These are phyloP conservation scores for Raffaelea arxii DNA, from an alignment of 2,329 filamentous ascomycete species.

Conservation along the genomic window DNA sequence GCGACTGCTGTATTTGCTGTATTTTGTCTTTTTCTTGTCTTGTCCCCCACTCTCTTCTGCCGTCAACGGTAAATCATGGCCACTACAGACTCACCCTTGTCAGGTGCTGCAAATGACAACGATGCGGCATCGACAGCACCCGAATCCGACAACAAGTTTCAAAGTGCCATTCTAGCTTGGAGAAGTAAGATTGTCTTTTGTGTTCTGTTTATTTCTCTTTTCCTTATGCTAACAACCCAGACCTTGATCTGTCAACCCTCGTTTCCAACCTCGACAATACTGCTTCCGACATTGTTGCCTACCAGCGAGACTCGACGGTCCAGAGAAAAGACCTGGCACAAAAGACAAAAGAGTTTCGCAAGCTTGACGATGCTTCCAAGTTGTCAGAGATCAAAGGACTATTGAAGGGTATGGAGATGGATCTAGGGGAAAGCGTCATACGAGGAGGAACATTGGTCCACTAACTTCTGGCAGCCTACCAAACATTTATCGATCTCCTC, in stretches of 20 bases:
- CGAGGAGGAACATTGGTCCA: too few relatives aligned
- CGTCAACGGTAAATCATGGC: background rate
- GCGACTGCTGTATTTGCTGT: too few relatives aligned
- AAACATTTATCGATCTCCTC: conserved; percentile 91
- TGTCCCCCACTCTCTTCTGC: background rate
- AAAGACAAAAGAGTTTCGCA: conserved; percentile 96
- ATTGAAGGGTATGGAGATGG: conserved; percentile 87
- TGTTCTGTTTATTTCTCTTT: conserved; percentile 4
- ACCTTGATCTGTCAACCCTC: conserved; percentile 76
- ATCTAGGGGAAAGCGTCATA: too few relatives aligned
- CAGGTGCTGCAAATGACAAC: conserved; percentile 2
- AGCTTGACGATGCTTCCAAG: conserved; percentile 82
- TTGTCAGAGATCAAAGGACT: conserved; percentile 80
- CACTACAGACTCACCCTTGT: conserved; percentile 12
- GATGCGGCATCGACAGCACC: conserved; percentile 5
- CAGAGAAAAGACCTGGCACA: conserved; percentile 97
- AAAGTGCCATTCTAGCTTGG: conserved; percentile 92
- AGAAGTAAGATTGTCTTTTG: too few relatives aligned
- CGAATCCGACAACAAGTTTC: conserved; percentile 81
- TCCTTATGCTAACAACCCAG: conserved; percentile 31
- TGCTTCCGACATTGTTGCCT: conserved; percentile 87
- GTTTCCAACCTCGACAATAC: conserved; percentile 81
- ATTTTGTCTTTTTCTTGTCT: background rate
- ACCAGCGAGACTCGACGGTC: conserved; percentile 90
- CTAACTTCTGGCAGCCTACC: conserved; percentile 62